A percentile compares a stretch with the other conserved stretches of the same genome.
These are phyloP conservation scores for Hippophae tibetana DNA, from an alignment of 306 rosid genomes.

Conservation along the genomic window DNA sequence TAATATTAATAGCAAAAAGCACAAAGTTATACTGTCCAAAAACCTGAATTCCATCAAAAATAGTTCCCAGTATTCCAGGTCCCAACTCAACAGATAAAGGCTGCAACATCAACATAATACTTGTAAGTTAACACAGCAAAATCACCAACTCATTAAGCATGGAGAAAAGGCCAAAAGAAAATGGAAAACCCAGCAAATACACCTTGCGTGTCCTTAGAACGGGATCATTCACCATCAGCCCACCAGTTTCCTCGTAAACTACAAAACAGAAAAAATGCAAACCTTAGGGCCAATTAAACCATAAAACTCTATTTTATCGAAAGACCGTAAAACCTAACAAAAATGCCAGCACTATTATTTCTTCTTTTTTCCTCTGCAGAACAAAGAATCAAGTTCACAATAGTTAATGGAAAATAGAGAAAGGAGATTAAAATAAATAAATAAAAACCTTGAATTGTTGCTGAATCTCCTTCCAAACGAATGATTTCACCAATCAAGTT, in stretches of 20 bases:
- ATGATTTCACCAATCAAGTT: slow-evolving; percentile 95
- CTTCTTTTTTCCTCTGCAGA: neutral
- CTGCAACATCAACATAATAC: slow-evolving; percentile 33
- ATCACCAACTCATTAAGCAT: neutral
- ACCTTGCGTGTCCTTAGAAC: slow-evolving; percentile 94
- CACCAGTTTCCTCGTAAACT: slow-evolving; percentile 99
- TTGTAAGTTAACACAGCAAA: slow-evolving; percentile 20
- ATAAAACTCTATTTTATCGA: neutral
- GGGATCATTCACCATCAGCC: slow-evolving; percentile 88
- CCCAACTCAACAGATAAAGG: slow-evolving; percentile 99
- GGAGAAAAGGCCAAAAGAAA: neutral
- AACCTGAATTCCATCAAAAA: slow-evolving; percentile 99
- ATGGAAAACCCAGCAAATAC: slow-evolving; percentile 10
- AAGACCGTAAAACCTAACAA: neutral
- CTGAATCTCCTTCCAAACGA: slow-evolving; percentile 93
- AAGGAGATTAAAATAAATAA: neutral
- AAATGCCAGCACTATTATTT: neutral
- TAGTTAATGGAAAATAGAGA: neutral
- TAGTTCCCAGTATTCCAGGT: slow-evolving; percentile 95
- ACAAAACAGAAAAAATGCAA: slow-evolving; percentile 17
- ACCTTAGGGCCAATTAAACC: neutral
- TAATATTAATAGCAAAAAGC: neutral
- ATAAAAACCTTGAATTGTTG: slow-evolving; percentile 84
- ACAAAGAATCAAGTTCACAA: neutral
- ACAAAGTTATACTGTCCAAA: slow-evolving; percentile 14